These are phyloP conservation scores for Trichoderma brevicompactum DNA, from an alignment of 2,329 filamentous ascomycete species.

Conservation along the genomic window DNA sequence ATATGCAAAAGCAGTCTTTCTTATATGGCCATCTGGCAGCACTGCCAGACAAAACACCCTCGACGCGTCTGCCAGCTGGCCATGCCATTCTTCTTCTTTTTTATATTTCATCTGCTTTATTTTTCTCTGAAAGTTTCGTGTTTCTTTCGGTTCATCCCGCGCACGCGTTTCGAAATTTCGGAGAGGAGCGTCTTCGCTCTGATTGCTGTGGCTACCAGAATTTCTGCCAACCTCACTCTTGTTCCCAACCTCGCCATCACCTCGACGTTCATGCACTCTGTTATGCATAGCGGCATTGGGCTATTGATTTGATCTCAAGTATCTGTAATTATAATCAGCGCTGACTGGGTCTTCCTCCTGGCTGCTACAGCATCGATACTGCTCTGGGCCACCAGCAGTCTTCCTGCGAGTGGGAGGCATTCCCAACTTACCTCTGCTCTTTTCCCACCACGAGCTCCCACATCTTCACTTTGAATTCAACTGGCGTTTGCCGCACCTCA, in stretches of 20 bases:
- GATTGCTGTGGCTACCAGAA: not conserved
- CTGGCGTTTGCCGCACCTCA: no score
- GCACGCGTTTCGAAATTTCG: not conserved
- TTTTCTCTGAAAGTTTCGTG: not conserved
- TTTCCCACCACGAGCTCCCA: no score
- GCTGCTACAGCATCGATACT: not conserved
- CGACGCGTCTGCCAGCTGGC: conserved; percentile 1
- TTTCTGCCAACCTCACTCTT: not conserved
- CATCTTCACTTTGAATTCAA: no score
- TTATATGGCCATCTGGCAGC: conserved; percentile 5
- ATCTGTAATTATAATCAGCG: not conserved
- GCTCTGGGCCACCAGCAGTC: not conserved
- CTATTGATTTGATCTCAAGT: not conserved
- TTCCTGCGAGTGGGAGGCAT: not conserved
- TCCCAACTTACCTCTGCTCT: no score
- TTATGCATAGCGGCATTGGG: no score
- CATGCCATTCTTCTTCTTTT: not conserved
- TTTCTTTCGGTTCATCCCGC: not conserved
- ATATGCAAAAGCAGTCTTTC: not conserved
- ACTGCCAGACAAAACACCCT: not conserved
- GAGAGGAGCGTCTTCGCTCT: not conserved
- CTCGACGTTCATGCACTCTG: not conserved
- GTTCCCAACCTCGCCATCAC: not conserved
- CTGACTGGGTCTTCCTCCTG: not conserved
- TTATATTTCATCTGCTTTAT: not conserved